Base-by-base conservation (phyloP, 495 filamentous ascomycete genomes). In the Daldinia bambusicola region DNA sequence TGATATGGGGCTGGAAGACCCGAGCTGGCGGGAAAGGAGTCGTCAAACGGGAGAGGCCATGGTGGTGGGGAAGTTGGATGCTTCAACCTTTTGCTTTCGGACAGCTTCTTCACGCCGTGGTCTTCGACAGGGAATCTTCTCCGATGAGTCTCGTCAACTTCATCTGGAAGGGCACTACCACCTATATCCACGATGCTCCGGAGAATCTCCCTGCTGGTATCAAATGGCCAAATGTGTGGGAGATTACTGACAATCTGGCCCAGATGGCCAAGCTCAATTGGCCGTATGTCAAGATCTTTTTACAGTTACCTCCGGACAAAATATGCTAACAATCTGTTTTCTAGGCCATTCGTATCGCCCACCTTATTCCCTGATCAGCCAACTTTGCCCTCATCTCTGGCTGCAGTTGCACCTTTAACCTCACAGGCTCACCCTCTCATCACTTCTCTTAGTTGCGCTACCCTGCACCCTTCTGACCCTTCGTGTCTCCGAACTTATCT, bases 61-160 rank as follows among this genome's bases (percentile, higher is more conserved):
- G 86, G 88, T 99, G 95, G 95, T 95, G 93, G 84, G 95, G 95
- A 22, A 97, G 93, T 76, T 98, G 95, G 95, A 83, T 98, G 85
- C 81, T 98, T 74, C 94, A 97, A 86, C 95, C 95, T 0, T 75
- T 96, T n/a, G 90, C 93, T 12, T 92, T 89, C 75, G 95, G 94
- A 36, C 95, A 98, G 81, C 84, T 99, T 57, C 83, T 98, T 58
- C 93, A 98, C 79, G 90, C 95, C 2, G 92, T 94, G 78, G 88
- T 98, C 32, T 98, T 98, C 82, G 94, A 98, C 76, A 86, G 92
- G 55, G 94, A 97, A 74, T 92, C 90, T 76, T 92, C 94, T 67
- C 94, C 95, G 0, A 83, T 71, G 41, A 86, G 85, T 71, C 92
- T 93, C 76, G 88, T 89, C 45, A 84, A 90, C 63, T 88, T 93